phyloP scores from a whole-genome alignment of 495 filamentous ascomycete genomes.

The Neurospora tetrasperma region DNA sequence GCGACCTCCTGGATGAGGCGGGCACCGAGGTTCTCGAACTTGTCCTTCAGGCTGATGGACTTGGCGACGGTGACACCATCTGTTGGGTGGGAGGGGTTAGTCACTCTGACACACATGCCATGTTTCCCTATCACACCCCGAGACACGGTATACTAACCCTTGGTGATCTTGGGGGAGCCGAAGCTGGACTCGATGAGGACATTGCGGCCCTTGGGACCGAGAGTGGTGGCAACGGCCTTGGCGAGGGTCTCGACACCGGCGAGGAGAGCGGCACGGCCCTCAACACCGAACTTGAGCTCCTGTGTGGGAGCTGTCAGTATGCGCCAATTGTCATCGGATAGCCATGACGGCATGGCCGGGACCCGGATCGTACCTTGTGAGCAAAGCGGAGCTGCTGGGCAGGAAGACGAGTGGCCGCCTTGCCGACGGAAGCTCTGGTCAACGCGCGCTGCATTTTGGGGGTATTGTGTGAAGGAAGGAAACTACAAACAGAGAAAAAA shows the following conservation, averaged over 20 bases:
- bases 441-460: constrained; percentile 38
- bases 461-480: constrained; percentile 8
- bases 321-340: constrained; percentile 2
- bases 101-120: too few species aligned
- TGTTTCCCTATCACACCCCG: neutral
- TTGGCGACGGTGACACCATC: constrained; percentile 93
- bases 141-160: constrained; percentile 51
- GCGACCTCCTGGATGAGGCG: constrained; percentile 94
- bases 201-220: constrained; percentile 96
- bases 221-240: constrained; percentile 89
- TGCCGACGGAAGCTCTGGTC: constrained; percentile 50
- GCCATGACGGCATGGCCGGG: constrained; percentile 1
- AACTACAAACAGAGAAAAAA: constrained; percentile 5
- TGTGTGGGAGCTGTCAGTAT: constrained; percentile 25
- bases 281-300: constrained; percentile 98
- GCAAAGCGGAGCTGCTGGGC: constrained; percentile 82
- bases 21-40: constrained; percentile 98
- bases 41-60: constrained; percentile 90
- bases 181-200: constrained; percentile 96
- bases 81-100: constrained; percentile 24
- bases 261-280: constrained; percentile 79
- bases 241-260: constrained; percentile 94
- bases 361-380: constrained; percentile 61
- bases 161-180: constrained; percentile 98
- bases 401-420: constrained; percentile 47